A percentile compares a stretch with the other conserved stretches of the same genome.
These are phyloP conservation scores for Lachnellula occidentalis DNA, from an alignment of 2,329 filamentous ascomycete genomes.

Conservation along the genomic window DNA sequence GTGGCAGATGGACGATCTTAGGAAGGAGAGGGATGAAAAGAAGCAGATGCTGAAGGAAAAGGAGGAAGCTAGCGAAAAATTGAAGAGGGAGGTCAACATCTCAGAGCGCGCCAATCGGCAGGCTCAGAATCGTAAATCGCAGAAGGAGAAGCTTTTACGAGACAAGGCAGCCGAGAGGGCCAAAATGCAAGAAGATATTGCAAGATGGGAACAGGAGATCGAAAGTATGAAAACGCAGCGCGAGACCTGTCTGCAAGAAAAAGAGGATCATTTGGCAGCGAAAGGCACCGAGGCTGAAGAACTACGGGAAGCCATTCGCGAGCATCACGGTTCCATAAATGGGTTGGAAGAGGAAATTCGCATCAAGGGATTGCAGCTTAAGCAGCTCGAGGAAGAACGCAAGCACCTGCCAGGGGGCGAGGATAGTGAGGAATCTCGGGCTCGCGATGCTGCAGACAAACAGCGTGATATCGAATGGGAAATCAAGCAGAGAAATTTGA, in stretches of 20 bases:
- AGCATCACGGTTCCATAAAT: constrained; percentile 52
- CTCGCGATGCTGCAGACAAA: constrained; percentile 24
- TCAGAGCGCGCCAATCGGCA: constrained; percentile 77
- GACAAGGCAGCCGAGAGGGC: constrained; percentile 64
- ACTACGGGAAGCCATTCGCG: constrained; percentile 49
- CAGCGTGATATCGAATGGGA: constrained; percentile 31
- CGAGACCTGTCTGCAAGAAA: constrained; percentile 49
- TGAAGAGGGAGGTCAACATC: constrained; percentile 74
- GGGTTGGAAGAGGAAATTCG: constrained; percentile 66
- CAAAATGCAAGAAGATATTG: constrained; percentile 65
- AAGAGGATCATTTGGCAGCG: constrained; percentile 44
- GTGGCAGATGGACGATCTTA: constrained; percentile 59
- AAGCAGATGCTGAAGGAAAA: constrained; percentile 77
- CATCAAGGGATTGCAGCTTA: constrained; percentile 64
- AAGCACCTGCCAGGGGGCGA: constrained; percentile 59
- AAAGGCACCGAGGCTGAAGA: constrained; percentile 47
- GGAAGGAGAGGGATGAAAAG: constrained; percentile 74
- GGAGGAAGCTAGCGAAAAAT: constrained; percentile 79
- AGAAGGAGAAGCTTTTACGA: constrained; percentile 67
- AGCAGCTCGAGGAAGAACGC: constrained; percentile 65
- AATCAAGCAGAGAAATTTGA: constrained; percentile 21
- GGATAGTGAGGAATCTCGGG: constrained; percentile 43
- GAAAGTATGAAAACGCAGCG: constrained; percentile 53
- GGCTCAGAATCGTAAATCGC: constrained; percentile 70
- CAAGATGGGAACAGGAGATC: constrained; percentile 61